Base-by-base conservation (phyloP, 805 yeast species). In the Yamadazyma paraphyllophila region DNA sequence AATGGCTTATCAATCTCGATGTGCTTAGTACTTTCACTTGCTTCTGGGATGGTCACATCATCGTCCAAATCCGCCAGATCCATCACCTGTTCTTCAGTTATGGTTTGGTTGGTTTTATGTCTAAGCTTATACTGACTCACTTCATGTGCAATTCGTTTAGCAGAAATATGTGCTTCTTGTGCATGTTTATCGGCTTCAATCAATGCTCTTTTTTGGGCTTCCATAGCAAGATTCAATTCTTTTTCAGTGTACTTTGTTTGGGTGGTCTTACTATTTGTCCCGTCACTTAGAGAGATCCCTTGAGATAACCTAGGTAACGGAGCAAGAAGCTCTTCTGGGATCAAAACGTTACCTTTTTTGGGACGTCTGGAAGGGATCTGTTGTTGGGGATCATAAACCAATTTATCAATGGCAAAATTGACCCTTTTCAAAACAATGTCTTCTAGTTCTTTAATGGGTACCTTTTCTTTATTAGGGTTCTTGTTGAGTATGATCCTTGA, bases 331-430 rank as follows among this genome's bases (percentile, higher is more conserved):
- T 87, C 92, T 36, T 84, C 88, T 0, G 91, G 88, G 7, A 71
- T 61, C 31, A 64, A 46, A 7, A 79, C 82, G 51, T 78, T 74
- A 3, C 84, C 84, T 43, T 66, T 73, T 40, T 65, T 67, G 0
- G 84, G 84, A 31, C 74, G 62, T 44, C 83, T 60, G 1, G 82
- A 76, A 0, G 84, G 84, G 41, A 79, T 78, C 56, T 79, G 84
- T 55, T 79, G 84, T 53, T 79, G 83, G 2, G 97, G 97, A 62
- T 91, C 97, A 50, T 72, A 73, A 0, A 73, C 74, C 49, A 89
- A 77, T 43, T 83, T 80, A 41, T 86, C 86, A 4, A 88, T 74
- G 0, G 94, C 89, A 63, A 91, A 91, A 0, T 81, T 76, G 4
- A 89, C 96, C 49, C 91, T 71, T 51, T 78, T 75, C 60, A 87